These are phyloP conservation scores for Tuber umbilicatum DNA, from an alignment of 495 filamentous ascomycete species.

Conservation along the genomic window DNA sequence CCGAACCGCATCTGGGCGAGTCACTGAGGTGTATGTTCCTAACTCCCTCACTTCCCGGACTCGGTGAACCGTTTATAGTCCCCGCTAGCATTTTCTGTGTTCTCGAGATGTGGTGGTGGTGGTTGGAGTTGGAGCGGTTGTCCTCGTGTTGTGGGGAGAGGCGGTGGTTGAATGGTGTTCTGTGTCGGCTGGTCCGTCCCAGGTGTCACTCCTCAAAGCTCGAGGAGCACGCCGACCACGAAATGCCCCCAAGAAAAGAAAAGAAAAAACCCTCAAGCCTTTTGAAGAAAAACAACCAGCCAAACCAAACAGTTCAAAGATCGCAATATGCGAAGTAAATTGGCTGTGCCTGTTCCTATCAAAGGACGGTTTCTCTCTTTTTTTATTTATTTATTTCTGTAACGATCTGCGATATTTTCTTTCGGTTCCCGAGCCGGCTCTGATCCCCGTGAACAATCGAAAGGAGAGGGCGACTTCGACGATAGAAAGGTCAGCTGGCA, in stretches of 20 bases:
- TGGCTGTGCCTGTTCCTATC: not conserved
- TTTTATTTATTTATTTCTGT: not conserved
- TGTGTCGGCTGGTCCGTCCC: not conserved
- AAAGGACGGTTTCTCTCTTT: not conserved
- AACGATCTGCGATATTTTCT: not conserved
- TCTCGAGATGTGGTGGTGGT: conserved; percentile 4
- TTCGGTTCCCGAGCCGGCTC: not conserved
- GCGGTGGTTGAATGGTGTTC: not conserved
- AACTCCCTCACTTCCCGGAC: not conserved
- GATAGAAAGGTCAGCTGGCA: conserved; percentile 3
- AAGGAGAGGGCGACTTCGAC: not conserved
- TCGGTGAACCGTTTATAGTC: not conserved
- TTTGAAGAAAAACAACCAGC: conserved; percentile 2
- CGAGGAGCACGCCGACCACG: conserved; percentile 6
- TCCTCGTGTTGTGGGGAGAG: not conserved
- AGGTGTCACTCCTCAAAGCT: conserved; percentile 1
- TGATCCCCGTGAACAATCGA: not conserved
- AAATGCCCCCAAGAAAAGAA: conserved; percentile 1
- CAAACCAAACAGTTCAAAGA: not conserved
- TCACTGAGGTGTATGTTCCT: not conserved
- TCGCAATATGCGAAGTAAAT: not conserved
- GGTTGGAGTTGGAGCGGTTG: not conserved
- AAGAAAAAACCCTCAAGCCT: not conserved
- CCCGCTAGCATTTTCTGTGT: not conserved
- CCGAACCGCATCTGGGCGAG: not conserved